phyloP scores from a whole-genome alignment of 1,139 yeast genomes.

The Saccharomyces hybrid region DNA sequence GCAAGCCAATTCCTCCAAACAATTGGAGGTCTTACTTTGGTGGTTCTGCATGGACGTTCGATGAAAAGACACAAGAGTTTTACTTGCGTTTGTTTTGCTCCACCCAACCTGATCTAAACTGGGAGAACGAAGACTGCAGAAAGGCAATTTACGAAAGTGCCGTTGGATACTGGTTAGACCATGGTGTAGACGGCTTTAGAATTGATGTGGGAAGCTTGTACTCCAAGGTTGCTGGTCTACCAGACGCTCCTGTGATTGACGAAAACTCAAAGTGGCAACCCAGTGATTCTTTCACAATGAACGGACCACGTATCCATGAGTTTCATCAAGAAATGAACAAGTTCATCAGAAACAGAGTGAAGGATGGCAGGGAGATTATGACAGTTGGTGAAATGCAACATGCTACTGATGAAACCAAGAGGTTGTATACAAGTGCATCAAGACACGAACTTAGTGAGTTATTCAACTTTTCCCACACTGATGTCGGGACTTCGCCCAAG shows the following conservation, averaged over 20 bases:
- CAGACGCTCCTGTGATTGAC: constrained; percentile 33
- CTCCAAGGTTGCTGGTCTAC: constrained; percentile 42
- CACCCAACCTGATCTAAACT: constrained; percentile 51
- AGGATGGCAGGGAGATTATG: constrained; percentile 45
- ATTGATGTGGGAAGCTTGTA: constrained; percentile 49
- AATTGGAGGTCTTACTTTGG: constrained; percentile 49
- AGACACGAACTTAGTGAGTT: constrained; percentile 47
- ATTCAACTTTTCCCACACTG: constrained; percentile 43
- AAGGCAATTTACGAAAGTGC: constrained; percentile 45
- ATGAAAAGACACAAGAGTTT: constrained; percentile 46
- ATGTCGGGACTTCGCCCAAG: constrained; percentile 36
- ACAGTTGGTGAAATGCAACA: constrained; percentile 52
- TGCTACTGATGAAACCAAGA: constrained; percentile 38
- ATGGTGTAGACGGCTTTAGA: constrained; percentile 54
- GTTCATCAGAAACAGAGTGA: constrained; percentile 30
- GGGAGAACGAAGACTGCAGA: constrained; percentile 49
- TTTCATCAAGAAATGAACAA: constrained; percentile 47
- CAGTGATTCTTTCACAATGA: constrained; percentile 31
- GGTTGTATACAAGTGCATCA: constrained; percentile 43
- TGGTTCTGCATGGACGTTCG: constrained; percentile 52
- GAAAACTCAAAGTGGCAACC: constrained; percentile 40
- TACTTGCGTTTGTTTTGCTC: constrained; percentile 46
- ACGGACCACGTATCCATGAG: constrained; percentile 52
- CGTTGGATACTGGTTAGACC: constrained; percentile 46
- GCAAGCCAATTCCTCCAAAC: constrained; percentile 47